These are phyloP conservation scores for Earliella scabrosa DNA, from an alignment of 1,284 basidiomycete species.

Conservation along the genomic window DNA sequence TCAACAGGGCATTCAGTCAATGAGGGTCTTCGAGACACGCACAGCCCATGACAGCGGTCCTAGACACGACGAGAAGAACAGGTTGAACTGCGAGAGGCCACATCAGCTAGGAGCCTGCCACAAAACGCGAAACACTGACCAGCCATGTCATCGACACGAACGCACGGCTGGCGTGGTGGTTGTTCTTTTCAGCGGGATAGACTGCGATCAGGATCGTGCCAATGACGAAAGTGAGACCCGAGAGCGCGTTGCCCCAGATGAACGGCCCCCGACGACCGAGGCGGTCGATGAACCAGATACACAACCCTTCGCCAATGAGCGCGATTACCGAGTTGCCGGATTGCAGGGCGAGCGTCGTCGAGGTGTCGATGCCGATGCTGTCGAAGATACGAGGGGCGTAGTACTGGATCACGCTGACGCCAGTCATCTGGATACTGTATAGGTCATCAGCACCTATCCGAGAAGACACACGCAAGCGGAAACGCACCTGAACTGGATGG, in stretches of 20 bases:
- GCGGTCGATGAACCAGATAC: constrained; percentile 61
- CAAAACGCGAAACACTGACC: constrained; percentile 29
- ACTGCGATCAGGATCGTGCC: constrained; percentile 55
- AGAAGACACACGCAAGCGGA: not conserved
- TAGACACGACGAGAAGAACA: constrained; percentile 57
- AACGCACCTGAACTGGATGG: constrained; percentile 33
- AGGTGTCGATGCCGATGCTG: constrained; percentile 47
- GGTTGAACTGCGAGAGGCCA: constrained; percentile 51
- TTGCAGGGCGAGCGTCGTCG: constrained; percentile 54
- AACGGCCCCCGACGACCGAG: constrained; percentile 57
- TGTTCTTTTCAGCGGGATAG: constrained; percentile 50
- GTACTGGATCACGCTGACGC: constrained; percentile 54
- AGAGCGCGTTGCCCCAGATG: constrained; percentile 56
- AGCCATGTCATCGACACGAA: constrained; percentile 34
- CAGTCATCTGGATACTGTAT: constrained; percentile 51
- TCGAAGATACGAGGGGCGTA: constrained; percentile 48
- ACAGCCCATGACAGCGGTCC: constrained; percentile 56
- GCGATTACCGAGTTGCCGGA: constrained; percentile 65
- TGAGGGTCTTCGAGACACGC: not conserved
- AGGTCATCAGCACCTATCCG: constrained; percentile 23
- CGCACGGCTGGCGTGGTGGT: constrained; percentile 33
- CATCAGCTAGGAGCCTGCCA: not conserved
- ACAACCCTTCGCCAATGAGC: constrained; percentile 58
- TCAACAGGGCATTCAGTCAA: not conserved
- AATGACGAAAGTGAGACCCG: constrained; percentile 56